Evolutionary conservation across 345 rosid species (phyloP).

Genomic region (Gossypium sturtianum): DNA sequence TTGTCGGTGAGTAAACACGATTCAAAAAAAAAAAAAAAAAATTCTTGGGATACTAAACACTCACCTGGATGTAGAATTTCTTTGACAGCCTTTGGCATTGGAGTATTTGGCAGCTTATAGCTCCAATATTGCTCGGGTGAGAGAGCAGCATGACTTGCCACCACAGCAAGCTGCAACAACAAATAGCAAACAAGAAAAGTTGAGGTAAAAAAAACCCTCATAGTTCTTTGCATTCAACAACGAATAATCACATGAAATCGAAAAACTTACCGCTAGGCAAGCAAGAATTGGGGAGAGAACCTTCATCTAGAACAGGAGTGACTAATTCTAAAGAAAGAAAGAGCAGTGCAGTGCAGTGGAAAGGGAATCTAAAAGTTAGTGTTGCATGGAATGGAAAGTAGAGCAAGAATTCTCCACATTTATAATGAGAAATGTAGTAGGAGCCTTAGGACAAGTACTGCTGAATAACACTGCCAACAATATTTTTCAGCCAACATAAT

Average conservation of each 20-base stretch:
- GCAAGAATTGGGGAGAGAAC: constrained; percentile 25
- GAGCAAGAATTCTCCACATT: constrained; percentile 8
- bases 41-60: not conserved
- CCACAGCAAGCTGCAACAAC: constrained; percentile 38
- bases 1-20: not conserved
- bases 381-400: constrained; percentile 8
- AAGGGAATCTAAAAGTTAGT: not conserved
- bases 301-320: constrained; percentile 22
- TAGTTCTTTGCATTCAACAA: not conserved
- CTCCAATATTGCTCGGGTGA: constrained; percentile 58
- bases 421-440: constrained; percentile 11
- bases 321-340: not conserved
- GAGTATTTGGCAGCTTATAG: constrained; percentile 44
- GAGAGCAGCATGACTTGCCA: constrained; percentile 39
- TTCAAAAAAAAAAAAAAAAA: too few relatives aligned
- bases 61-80: constrained; percentile 41
- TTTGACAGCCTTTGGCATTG: constrained; percentile 49
- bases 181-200: not conserved
- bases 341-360: not conserved
- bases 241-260: not conserved
- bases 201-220: not conserved
- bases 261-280: constrained; percentile 27
- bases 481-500: constrained; percentile 12
- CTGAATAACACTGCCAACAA: not conserved
- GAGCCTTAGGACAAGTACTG: not conserved